Base-by-base conservation (phyloP, 345 rosid species). In the Turritis glabra region DNA sequence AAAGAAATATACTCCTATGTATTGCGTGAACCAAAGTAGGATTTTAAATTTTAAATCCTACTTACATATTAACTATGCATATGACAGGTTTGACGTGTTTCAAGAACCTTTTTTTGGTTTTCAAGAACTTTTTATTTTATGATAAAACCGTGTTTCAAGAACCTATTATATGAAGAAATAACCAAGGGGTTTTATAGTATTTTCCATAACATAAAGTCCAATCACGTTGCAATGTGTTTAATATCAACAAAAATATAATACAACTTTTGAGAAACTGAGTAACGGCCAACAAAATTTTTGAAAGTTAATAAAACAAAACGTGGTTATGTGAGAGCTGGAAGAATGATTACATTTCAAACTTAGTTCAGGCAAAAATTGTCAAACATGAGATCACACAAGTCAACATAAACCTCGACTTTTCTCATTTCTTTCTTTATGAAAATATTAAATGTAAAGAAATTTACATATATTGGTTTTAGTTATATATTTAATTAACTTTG, bases 281-380 rank as follows among this genome's bases (percentile, higher is more conserved):
- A 14, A 25, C 61, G 38, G 17, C 58, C 12, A 35, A 47, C 14
- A 13, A 22, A 26, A 18, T 0, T 35, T 2, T 26, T 19, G 30
- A 40, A 38, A 73, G 40, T 46, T 76, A 32, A 68, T 46, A 7
- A 29, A 61, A 51, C 50, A 76, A 69, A 62, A 76, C 80, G 75
- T 65, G 79, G 48, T 75, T 76, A 8, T 25, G 58, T 41, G 53
- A 43, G 54, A 41, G 64, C 56, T 68, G 79, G 64, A 69, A 18
- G 14, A 30, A 52, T 61, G 25, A n/a, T 48, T 58, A 67, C 8
- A 10, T 66, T 65, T 55, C 29, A 56, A 55, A 27, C n/a, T 9
- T 19, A 58, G 22, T 41, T 27, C 1, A 41, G 18, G 43, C 38
- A 2, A 55, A 12, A 41, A 30, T 69, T 57, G 52, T 67, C 74